Evolutionary conservation across 768 basidiomycete genomes (phyloP).

Genomic region (Hericium rajendrae): DNA sequence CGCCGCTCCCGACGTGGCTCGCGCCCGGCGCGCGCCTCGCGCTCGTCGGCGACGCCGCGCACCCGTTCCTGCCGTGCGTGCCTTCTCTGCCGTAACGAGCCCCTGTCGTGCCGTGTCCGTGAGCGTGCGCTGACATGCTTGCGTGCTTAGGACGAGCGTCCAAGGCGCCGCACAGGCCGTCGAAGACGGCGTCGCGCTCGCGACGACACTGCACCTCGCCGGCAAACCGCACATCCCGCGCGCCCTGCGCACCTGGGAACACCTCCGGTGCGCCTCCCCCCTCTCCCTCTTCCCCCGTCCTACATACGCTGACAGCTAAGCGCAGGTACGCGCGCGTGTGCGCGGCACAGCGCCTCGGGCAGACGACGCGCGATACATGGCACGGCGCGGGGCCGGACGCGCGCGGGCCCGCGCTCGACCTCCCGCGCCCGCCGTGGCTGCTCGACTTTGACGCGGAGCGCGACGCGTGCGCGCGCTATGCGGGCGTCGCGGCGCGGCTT

Average conservation of each 20-base stretch:
- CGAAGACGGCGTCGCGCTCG: conserved; percentile 19
- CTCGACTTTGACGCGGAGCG: conserved; percentile 20
- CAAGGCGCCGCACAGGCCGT: conserved; percentile 18
- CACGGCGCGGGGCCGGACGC: conserved; percentile 15
- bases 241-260: conserved; percentile 13
- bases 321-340: conserved; percentile 19
- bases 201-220: conserved; percentile 14
- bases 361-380: conserved; percentile 19
- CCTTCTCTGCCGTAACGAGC: neutral
- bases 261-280: conserved; percentile 9
- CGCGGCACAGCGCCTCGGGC: conserved; percentile 16
- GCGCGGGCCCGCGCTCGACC: conserved; percentile 6
- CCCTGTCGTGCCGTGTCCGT: neutral
- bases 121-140: neutral
- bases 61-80: conserved; percentile 21
- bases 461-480: conserved; percentile 17
- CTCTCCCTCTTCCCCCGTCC: too few species aligned
- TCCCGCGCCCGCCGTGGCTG: conserved; percentile 22
- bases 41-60: conserved; percentile 23
- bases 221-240: conserved; percentile 10
- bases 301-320: neutral
- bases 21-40: conserved; percentile 15
- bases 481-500: conserved; percentile 15
- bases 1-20: conserved; percentile 19
- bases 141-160: conserved; percentile 11